Evolutionary conservation across 2,329 filamentous ascomycete genomes (phyloP).

Genomic region (Aspergillus udagawae): DNA sequence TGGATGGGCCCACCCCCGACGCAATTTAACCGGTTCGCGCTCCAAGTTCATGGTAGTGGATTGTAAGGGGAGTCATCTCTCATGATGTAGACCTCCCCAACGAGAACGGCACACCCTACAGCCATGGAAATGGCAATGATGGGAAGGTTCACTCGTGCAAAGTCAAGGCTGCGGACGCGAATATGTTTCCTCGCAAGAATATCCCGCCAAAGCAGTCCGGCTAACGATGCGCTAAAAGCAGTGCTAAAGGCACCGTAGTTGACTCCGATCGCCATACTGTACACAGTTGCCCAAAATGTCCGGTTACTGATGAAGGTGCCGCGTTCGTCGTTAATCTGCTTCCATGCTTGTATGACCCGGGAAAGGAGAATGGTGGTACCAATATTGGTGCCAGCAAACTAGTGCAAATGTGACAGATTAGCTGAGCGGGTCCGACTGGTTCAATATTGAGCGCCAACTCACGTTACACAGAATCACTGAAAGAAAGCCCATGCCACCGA

Average conservation of each 20-base stretch:
- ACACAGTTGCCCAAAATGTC: constrained; percentile 70
- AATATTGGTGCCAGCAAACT: constrained; percentile 76
- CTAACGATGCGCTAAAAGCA: constrained; percentile 67
- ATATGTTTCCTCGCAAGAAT: constrained; percentile 68
- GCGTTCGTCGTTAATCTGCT: constrained; percentile 51
- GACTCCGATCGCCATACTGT: constrained; percentile 69
- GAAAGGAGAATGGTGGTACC: constrained; percentile 70
- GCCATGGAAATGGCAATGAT: constrained; percentile 68
- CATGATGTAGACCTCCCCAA: constrained; percentile 60
- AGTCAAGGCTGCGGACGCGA: constrained; percentile 58
- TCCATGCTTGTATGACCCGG: constrained; percentile 67
- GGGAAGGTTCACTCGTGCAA: constrained; percentile 64
- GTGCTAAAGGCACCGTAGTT: constrained; percentile 73
- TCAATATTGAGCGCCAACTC: constrained; percentile 31
- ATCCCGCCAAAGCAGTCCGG: constrained; percentile 68
- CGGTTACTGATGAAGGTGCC: constrained; percentile 55
- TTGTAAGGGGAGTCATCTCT: background rate
- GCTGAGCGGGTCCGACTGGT: background rate
- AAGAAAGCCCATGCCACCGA: constrained; percentile 70
- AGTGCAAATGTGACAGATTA: constrained; percentile 9
- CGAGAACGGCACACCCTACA: constrained; percentile 58
- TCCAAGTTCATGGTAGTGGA: background rate
- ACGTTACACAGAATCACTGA: constrained; percentile 70
- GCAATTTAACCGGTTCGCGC: background rate
- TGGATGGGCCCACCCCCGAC: background rate